Percentiles rank a stretch among this genome's conserved stretches.
Conservation (phyloP, 352 stramenopile species). For the Phytopythium aichiense region DNA sequence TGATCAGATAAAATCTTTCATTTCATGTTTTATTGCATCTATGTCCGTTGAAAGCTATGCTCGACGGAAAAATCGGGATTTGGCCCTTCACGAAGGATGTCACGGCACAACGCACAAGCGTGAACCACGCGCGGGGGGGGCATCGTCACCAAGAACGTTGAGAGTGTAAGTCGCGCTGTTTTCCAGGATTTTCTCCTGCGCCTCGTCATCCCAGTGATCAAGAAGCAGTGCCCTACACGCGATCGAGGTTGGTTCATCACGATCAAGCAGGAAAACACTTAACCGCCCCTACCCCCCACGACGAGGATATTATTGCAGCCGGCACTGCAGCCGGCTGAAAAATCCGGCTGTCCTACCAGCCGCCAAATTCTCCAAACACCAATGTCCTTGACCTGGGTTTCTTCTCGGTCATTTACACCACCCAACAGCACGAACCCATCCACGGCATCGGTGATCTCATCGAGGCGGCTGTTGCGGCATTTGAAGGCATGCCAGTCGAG, state of each 20-base stretch:
- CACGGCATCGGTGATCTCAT: background rate
- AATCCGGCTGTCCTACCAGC: slow-evolving; percentile 18
- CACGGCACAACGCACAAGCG: slow-evolving; percentile 11
- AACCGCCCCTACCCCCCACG: slow-evolving; percentile 10
- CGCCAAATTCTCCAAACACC: slow-evolving; percentile 19
- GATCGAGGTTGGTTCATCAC: slow-evolving; percentile 10
- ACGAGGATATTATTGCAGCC: slow-evolving; percentile 15
- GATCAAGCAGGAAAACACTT: slow-evolving; percentile 30
- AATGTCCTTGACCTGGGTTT: slow-evolving; percentile 24
- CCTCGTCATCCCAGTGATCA: slow-evolving; percentile 20
- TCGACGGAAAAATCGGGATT: slow-evolving; percentile 23
- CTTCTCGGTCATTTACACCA: slow-evolving; percentile 18
- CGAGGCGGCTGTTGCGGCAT: too few species aligned
- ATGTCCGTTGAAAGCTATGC: slow-evolving; percentile 6
- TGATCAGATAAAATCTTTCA: background rate
- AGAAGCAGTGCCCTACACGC: slow-evolving; percentile 10
- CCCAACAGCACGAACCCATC: slow-evolving; percentile 9
- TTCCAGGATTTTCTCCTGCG: slow-evolving; percentile 17
- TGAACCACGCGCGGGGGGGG: slow-evolving; percentile 10
- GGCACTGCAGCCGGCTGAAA: slow-evolving; percentile 11
- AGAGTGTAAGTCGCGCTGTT: slow-evolving; percentile 11
- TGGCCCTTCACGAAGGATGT: slow-evolving; percentile 16
- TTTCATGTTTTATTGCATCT: background rate
- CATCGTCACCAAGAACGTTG: slow-evolving; percentile 11
- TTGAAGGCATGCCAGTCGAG: too few species aligned